Conservation (phyloP, 805 yeast genomes). For the Candida germanica region DNA sequence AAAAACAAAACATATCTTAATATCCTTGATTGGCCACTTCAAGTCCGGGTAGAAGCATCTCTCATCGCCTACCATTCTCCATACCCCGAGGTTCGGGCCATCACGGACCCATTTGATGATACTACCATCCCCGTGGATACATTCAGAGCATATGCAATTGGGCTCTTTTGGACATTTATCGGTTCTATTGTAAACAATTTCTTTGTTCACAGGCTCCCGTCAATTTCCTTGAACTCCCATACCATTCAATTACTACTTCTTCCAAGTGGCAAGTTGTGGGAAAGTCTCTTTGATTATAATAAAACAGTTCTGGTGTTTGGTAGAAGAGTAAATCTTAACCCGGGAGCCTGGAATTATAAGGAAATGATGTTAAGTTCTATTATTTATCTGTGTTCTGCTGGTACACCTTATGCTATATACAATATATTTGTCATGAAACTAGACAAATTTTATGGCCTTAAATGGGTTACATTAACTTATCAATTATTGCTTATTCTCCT, state of each 20-base stretch:
- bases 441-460: constrained; percentile 39
- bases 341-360: constrained; percentile 43
- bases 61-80: constrained; percentile 39
- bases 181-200: constrained; percentile 41
- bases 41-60: constrained; percentile 35
- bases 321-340: constrained; percentile 27
- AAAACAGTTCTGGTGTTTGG: constrained; percentile 23
- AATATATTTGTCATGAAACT: constrained; percentile 44
- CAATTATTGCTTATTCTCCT: constrained; percentile 51
- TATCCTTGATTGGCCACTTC: constrained; percentile 33
- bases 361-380: constrained; percentile 46
- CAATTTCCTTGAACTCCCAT: constrained; percentile 31
- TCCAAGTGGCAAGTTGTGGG: constrained; percentile 43
- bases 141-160: constrained; percentile 37
- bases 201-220: constrained; percentile 41
- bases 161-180: constrained; percentile 38
- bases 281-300: constrained; percentile 24
- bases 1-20: constrained; percentile 22
- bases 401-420: constrained; percentile 41
- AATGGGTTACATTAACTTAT: constrained; percentile 49
- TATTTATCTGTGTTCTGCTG: constrained; percentile 41
- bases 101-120: constrained; percentile 39
- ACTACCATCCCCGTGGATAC: constrained; percentile 31
- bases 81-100: constrained; percentile 39
- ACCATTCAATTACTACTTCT: constrained; percentile 39